These are phyloP conservation scores for Daldinia caldariorum DNA, from an alignment of 495 filamentous ascomycete species.

Conservation along the genomic window DNA sequence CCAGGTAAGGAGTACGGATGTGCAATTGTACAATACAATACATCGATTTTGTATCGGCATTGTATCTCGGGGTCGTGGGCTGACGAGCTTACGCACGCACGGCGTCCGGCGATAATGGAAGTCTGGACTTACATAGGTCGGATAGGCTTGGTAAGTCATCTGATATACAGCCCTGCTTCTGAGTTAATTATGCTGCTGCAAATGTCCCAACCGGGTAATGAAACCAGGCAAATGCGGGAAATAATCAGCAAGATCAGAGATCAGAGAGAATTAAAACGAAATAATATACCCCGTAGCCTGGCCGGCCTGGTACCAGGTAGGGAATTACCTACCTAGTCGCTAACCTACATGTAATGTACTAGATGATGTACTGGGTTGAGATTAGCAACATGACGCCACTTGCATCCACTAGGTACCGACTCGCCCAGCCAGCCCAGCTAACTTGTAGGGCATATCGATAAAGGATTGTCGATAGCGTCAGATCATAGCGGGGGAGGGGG, in stretches of 20 bases:
- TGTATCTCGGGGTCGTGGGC: constrained; percentile 24
- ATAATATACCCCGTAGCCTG: constrained; percentile 32
- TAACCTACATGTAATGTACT: neutral
- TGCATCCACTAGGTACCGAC: constrained; percentile 29
- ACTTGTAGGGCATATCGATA: constrained; percentile 46
- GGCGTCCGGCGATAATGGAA: constrained; percentile 36
- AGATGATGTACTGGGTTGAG: constrained; percentile 9
- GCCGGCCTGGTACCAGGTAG: too few relatives aligned
- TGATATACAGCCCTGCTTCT: constrained; percentile 38
- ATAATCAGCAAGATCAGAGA: constrained; percentile 35
- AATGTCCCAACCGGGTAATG: constrained; percentile 31
- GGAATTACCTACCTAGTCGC: too few relatives aligned
- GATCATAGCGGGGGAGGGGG: constrained; percentile 42
- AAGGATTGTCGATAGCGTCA: constrained; percentile 32
- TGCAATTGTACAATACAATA: too few relatives aligned
- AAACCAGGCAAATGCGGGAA: constrained; percentile 31
- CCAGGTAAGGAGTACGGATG: constrained; percentile 16
- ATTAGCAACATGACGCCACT: constrained; percentile 40
- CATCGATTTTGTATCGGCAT: neutral
- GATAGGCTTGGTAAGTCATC: constrained; percentile 29
- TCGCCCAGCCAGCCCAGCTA: constrained; percentile 39
- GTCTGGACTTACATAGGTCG: constrained; percentile 18
- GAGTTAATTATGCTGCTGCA: constrained; percentile 40
- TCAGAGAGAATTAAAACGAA: constrained; percentile 35
- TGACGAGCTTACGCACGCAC: constrained; percentile 32